Conservation (phyloP, 106 monocot species). For the Phalaenopsis equestris region DNA sequence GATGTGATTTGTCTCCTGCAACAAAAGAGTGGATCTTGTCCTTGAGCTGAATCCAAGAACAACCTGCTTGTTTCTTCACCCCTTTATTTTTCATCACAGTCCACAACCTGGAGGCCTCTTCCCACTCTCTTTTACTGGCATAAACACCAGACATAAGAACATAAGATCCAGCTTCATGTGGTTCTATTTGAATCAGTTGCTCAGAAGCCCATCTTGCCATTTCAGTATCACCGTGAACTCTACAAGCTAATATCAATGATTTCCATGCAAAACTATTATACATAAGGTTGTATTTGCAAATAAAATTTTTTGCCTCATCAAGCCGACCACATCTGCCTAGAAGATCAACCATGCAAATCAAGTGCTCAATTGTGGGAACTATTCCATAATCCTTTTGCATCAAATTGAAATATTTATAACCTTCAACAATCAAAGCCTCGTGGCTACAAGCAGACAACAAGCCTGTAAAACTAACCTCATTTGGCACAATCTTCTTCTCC, state of each 20-base stretch:
- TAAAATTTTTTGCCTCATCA: constrained; percentile 55
- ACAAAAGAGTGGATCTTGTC: constrained; percentile 46
- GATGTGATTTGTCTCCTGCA: constrained; percentile 44
- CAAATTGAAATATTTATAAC: constrained; percentile 37
- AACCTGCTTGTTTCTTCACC: constrained; percentile 41
- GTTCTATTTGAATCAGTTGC: constrained; percentile 34
- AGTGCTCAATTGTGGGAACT: constrained; percentile 55
- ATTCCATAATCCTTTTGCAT: constrained; percentile 59
- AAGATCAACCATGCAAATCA: constrained; percentile 79
- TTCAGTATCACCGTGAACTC: constrained; percentile 37
- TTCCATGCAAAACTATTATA: constrained; percentile 46
- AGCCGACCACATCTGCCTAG: constrained; percentile 49
- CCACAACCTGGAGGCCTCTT: constrained; percentile 31
- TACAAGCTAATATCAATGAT: constrained; percentile 58
- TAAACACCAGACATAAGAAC: constrained; percentile 58
- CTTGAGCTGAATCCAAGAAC: constrained; percentile 72
- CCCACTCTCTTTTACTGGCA: constrained; percentile 44
- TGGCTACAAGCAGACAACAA: constrained; percentile 78
- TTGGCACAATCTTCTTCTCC: constrained; percentile 58
- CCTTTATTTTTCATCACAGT: constrained; percentile 43
- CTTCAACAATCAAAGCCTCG: constrained; percentile 48
- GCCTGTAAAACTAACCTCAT: constrained; percentile 54
- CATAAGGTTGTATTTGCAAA: constrained; percentile 39
- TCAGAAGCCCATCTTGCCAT: constrained; percentile 45
- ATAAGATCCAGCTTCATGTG: constrained; percentile 43